A percentile compares a stretch with the other conserved stretches of the same genome.
These are phyloP conservation scores for Blastocystis sp. DNA, from an alignment of 352 stramenopile species.

Conservation along the genomic window DNA sequence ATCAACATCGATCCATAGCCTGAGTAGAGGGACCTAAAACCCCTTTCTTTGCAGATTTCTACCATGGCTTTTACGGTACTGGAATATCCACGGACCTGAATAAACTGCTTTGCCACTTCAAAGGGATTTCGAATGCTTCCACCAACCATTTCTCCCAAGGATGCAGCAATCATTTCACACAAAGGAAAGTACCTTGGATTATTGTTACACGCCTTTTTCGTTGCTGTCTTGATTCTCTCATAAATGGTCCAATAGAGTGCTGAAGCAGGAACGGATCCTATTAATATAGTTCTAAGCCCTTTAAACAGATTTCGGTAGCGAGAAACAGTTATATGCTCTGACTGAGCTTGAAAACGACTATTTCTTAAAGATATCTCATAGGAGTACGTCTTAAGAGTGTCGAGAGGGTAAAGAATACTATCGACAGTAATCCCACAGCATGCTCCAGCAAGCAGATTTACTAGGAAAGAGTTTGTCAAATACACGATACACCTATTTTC, in stretches of 20 bases:
- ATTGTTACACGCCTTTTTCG: not conserved
- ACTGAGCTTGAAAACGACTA: slow-evolving; percentile 17
- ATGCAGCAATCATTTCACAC: slow-evolving; percentile 42
- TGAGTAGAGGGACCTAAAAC: slow-evolving; percentile 13
- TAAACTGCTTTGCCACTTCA: slow-evolving; percentile 48
- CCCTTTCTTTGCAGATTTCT: slow-evolving; percentile 26
- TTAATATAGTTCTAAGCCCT: slow-evolving; percentile 1
- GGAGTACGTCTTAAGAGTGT: slow-evolving; percentile 29
- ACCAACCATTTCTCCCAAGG: not conserved
- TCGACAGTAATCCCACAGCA: slow-evolving; percentile 11
- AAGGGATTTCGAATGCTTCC: slow-evolving; percentile 29
- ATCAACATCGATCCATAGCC: slow-evolving; percentile 31
- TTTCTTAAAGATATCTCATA: not conserved
- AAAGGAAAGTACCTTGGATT: not conserved
- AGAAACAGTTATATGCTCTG: not conserved
- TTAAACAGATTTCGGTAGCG: slow-evolving; percentile 5
- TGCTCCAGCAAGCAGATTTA: slow-evolving; percentile 11
- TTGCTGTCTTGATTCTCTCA: not conserved
- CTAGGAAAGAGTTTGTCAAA: not conserved
- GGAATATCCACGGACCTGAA: slow-evolving; percentile 23
- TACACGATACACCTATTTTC: not conserved
- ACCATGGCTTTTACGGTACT: slow-evolving; percentile 24
- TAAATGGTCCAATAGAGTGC: slow-evolving; percentile 47
- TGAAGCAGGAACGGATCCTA: slow-evolving; percentile 41
- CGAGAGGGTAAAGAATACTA: slow-evolving; percentile 15